Evolutionary conservation across 1,139 yeast species (phyloP).

Genomic region (Ogataea hybrid): DNA sequence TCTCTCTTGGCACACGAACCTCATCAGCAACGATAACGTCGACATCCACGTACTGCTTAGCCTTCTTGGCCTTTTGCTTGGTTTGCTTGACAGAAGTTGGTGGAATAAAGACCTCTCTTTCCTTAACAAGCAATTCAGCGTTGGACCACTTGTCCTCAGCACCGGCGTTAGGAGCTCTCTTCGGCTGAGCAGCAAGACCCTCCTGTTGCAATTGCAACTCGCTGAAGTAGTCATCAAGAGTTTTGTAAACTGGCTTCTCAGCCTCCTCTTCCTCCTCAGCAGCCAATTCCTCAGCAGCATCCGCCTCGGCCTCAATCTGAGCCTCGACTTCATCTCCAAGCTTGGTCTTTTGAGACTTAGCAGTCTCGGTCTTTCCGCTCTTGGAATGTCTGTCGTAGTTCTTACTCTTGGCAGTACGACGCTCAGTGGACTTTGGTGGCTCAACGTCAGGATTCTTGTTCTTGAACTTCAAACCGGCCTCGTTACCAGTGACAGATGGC

Average conservation of each 20-base stretch:
- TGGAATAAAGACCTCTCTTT: conserved; percentile 53
- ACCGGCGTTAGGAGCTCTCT: conserved; percentile 61
- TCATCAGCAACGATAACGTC: conserved; percentile 64
- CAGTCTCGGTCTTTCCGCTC: conserved; percentile 79
- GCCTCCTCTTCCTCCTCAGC: conserved; percentile 41
- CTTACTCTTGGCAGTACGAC: conserved; percentile 44
- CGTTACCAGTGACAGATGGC: conserved; percentile 67
- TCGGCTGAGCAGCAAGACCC: conserved; percentile 41
- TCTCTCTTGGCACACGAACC: conserved; percentile 24
- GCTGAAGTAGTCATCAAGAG: conserved; percentile 72
- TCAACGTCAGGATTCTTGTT: conserved; percentile 65
- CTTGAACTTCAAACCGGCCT: conserved; percentile 81
- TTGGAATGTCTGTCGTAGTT: conserved; percentile 85
- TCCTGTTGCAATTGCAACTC: conserved; percentile 53
- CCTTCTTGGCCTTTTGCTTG: conserved; percentile 63
- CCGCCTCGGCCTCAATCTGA: conserved; percentile 62
- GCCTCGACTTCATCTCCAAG: conserved; percentile 77
- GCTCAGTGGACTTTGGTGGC: conserved; percentile 51
- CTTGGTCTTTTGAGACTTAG: conserved; percentile 81
- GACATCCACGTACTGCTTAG: conserved; percentile 66
- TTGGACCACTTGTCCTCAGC: conserved; percentile 55
- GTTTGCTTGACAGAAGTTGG: conserved; percentile 58
- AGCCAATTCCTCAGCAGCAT: conserved; percentile 51
- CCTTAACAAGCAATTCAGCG: conserved; percentile 58
- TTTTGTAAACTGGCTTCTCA: conserved; percentile 43